Percentiles rank a stretch among this genome's conserved stretches.
Evolutionary conservation across 345 rosid genomes (phyloP).

Genomic region (Camelina laxa): DNA sequence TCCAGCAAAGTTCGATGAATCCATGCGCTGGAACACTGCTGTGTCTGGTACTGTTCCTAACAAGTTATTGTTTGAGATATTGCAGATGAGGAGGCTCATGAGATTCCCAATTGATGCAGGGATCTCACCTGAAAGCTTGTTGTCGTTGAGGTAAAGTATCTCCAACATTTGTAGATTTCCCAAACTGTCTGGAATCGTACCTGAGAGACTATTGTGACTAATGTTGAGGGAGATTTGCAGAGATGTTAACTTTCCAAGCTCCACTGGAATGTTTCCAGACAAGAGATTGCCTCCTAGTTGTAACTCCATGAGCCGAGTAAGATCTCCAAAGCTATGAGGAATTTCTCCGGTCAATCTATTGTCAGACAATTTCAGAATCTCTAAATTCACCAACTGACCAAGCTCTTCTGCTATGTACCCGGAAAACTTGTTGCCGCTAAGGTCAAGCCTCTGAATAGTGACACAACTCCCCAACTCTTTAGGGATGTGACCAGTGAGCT

Average conservation of each 20-base stretch:
- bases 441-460: slow-evolving; percentile 83
- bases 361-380: slow-evolving; percentile 76
- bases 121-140: slow-evolving; percentile 72
- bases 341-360: slow-evolving; percentile 63
- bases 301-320: slow-evolving; percentile 71
- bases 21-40: slow-evolving; percentile 68
- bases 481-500: slow-evolving; percentile 71
- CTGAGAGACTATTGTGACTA: slow-evolving; percentile 72
- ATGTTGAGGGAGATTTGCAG: slow-evolving; percentile 86
- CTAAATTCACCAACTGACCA: slow-evolving; percentile 74
- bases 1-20: slow-evolving; percentile 67
- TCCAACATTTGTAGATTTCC: slow-evolving; percentile 80
- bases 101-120: slow-evolving; percentile 69
- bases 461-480: slow-evolving; percentile 63
- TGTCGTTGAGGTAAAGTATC: slow-evolving; percentile 71
- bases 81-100: slow-evolving; percentile 77
- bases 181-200: slow-evolving; percentile 65
- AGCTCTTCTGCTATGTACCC: slow-evolving; percentile 63
- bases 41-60: slow-evolving; percentile 67
- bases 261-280: slow-evolving; percentile 62
- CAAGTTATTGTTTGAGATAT: slow-evolving; percentile 76
- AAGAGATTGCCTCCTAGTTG: slow-evolving; percentile 85
- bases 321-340: slow-evolving; percentile 64
- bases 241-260: slow-evolving; percentile 66
- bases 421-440: slow-evolving; percentile 69